Evolutionary conservation across 805 yeast species (phyloP).

Genomic region (Ogataea angusta): DNA sequence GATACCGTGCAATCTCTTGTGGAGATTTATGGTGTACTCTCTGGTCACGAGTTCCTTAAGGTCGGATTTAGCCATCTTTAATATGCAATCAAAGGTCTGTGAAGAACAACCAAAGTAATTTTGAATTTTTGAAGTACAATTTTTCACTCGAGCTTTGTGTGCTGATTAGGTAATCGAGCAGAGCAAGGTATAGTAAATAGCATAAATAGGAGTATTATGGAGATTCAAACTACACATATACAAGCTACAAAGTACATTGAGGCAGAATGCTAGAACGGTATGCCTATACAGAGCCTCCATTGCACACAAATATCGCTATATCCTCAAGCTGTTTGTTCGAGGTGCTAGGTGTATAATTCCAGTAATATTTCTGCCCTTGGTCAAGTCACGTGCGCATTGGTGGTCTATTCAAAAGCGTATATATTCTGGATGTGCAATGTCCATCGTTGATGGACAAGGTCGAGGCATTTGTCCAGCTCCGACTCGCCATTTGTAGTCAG

Average conservation of each 20-base stretch:
- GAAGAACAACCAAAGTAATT: slow-evolving; percentile 12
- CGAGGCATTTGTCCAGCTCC: slow-evolving; percentile 10
- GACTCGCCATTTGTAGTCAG: neutral
- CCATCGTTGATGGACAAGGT: slow-evolving; percentile 25
- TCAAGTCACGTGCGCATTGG: slow-evolving; percentile 8
- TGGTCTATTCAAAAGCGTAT: slow-evolving; percentile 36
- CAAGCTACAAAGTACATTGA: too few species aligned
- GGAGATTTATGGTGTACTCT: slow-evolving; percentile 99
- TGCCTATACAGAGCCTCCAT: too few species aligned
- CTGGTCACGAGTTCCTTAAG: slow-evolving; percentile 99
- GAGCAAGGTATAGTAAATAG: too few species aligned
- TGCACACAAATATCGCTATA: too few species aligned
- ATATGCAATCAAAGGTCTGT: slow-evolving; percentile 13
- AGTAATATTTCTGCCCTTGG: neutral
- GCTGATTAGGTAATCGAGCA: slow-evolving; percentile 3
- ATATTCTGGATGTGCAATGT: slow-evolving; percentile 25
- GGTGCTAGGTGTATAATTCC: slow-evolving; percentile 4
- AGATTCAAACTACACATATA: too few species aligned
- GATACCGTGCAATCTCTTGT: slow-evolving; percentile 99
- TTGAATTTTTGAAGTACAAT: slow-evolving; percentile 11
- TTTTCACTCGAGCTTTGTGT: slow-evolving; percentile 7
- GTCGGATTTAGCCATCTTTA: slow-evolving; percentile 48
- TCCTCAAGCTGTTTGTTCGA: neutral
- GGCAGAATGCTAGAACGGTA: too few species aligned
- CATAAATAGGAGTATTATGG: too few species aligned